phyloP scores from a whole-genome alignment of 768 basidiomycete species.

The Albatrellus ellisii region DNA sequence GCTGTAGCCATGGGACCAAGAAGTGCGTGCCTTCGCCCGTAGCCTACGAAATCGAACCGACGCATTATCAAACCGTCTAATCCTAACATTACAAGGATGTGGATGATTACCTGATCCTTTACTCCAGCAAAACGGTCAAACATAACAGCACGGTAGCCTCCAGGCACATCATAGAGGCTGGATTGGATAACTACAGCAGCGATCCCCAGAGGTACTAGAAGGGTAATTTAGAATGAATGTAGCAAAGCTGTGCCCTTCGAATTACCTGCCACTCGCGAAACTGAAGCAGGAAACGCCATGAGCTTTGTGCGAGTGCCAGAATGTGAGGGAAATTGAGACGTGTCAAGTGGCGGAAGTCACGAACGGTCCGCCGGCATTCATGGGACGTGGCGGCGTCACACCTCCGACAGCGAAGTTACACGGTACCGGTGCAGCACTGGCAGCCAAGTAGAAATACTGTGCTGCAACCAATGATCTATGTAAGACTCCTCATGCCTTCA shows the following conservation, averaged over 20 bases:
- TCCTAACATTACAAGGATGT: background rate
- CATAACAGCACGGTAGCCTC: constrained; percentile 93
- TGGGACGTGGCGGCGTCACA: background rate
- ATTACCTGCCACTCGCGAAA: constrained; percentile 34
- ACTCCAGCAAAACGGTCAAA: constrained; percentile 96
- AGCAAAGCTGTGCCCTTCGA: constrained; percentile 29
- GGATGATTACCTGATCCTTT: constrained; percentile 43
- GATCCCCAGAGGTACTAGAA: constrained; percentile 50
- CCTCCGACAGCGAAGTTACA: background rate
- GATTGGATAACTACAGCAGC: constrained; percentile 31
- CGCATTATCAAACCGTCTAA: constrained; percentile 4
- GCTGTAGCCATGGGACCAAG: constrained; percentile 89
- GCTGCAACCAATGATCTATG: too few relatives aligned
- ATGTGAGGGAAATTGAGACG: background rate
- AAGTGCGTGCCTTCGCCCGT: constrained; percentile 92
- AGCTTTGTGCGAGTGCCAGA: background rate
- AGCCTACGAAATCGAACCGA: constrained; percentile 34
- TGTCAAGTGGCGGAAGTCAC: background rate
- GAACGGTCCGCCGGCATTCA: background rate
- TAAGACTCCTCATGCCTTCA: too few relatives aligned
- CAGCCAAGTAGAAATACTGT: too few relatives aligned
- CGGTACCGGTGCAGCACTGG: too few relatives aligned
- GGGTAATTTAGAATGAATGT: constrained; percentile 4
- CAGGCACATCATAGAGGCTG: constrained; percentile 48
- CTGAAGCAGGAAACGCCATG: constrained; percentile 17